Evolutionary conservation across 2,329 filamentous ascomycete species (phyloP).

Genomic region (Hymenoscyphus occultus): DNA sequence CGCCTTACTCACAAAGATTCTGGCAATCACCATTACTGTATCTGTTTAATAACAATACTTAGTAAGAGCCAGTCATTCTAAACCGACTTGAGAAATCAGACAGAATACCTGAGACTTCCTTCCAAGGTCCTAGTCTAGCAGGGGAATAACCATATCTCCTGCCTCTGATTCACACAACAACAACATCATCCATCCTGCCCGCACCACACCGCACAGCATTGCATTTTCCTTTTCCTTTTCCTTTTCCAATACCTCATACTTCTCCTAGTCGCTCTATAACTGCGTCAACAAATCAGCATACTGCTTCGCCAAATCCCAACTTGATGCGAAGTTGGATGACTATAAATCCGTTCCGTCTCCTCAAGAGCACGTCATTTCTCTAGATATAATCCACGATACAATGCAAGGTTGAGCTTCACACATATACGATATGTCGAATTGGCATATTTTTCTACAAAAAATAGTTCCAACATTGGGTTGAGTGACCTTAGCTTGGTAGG

Average conservation of each 20-base stretch:
- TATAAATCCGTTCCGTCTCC: not conserved
- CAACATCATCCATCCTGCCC: too few relatives aligned
- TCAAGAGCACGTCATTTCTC: not conserved
- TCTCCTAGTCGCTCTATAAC: not conserved
- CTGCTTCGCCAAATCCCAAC: not conserved
- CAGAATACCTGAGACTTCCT: too few relatives aligned
- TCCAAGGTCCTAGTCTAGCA: too few relatives aligned
- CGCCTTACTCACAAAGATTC: too few relatives aligned
- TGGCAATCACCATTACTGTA: too few relatives aligned
- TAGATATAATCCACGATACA: not conserved
- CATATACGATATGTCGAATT: not conserved
- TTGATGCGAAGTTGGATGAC: not conserved
- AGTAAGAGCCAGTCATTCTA: too few relatives aligned
- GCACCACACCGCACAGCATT: too few relatives aligned
- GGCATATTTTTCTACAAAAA: not conserved
- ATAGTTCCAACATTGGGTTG: too few relatives aligned
- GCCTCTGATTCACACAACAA: too few relatives aligned
- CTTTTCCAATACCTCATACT: not conserved
- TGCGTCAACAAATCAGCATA: not conserved
- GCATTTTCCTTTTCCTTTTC: not conserved
- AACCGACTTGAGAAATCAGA: too few relatives aligned
- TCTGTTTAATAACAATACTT: too few relatives aligned
- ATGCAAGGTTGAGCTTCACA: not conserved
- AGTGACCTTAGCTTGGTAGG: not conserved
- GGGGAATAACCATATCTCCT: too few relatives aligned